Evolutionary conservation across 164 flowering plant species (phyloP), one percentile per base, ranked within the genome.

Genomic region (Aristolochia fimbriata): DNA sequence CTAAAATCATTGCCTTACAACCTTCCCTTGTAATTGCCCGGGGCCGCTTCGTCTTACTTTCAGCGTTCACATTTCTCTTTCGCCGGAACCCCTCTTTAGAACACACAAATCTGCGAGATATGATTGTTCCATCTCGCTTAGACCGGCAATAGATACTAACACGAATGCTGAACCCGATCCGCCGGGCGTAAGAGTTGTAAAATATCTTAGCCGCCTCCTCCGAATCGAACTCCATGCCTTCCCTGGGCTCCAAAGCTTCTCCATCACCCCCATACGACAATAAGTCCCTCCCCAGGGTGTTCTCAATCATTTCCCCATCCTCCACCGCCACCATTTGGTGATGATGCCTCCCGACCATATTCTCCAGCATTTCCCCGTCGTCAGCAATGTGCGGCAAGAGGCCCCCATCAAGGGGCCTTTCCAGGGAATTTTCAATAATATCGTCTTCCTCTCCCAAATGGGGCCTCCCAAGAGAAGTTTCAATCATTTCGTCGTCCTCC

Each of bases 131-230:
- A 31, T 78, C 80, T 12, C 75, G 79, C 16, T 77, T 72, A 3
- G 51, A 47, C n/a, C 53, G 52, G 37, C 33, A 25, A 13, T 60
- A 27, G 7, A 60, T 49, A 25, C 62, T 77, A 56, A 72, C 81
- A 27, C 73, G 78, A 25, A 71, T 74, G 55, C 75, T 71, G 71
- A 83, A 83, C 0, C 84, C 87, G 27, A 61, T 57, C 19, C 60
- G 74, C 65, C 73, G 75, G 23, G 87, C 84, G 73, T 83, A 78
- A 2, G 78, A 73, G 73, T 75, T 79, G 51, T 77, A 83, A 51
- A 78, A 83, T 21, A 62, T 72, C 67, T 67, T 73, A 0, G 83
- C 83, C 46, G 73, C 81, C 3, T 77, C 78, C 31, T 76, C 83
- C 31, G 81, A 78, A 46, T 61, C 61, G 63, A 83, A 80, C 69